Base-by-base conservation (phyloP, 2,329 filamentous ascomycete species). In the Trichoderma semiorbis region DNA sequence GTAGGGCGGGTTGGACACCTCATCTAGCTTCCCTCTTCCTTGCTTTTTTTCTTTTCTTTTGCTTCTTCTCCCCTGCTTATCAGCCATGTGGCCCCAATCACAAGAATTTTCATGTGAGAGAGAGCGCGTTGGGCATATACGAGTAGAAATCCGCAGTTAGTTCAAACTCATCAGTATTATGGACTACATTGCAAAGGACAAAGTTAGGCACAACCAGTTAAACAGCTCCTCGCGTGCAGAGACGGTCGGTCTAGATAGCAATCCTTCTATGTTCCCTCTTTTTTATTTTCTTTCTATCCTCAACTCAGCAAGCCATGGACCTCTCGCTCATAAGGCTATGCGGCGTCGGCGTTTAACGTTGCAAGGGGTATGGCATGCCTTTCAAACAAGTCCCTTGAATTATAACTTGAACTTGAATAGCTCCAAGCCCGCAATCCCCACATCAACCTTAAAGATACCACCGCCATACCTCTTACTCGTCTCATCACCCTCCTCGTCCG, bases 381-480 rank as follows among this genome's bases (percentile, higher is more conserved):
- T 53, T 53, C 5, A 5, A 5, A 24, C 21, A 21, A 24, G 21
- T 24, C 47, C 47, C 47, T 53, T 53, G 24, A 8, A 5, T 70
- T 61, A 72, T 72, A 90, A 81, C 81, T 86, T 90, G 80, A 92
- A 93, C 79, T 89, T 86, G 81, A 90, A 88, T 74, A 89, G 85
- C 67, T 85, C 84, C 78, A 90, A 76, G 0, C 94, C 93, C 76
- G 81, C 84, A 3, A 92, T 88, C 3, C 92, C 93, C 73, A 97
- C 93, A 78, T 96, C 88, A 63, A 95, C 87, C 79, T 86, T 89
- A 82, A 94, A 97, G 73, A 96, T 78, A 30, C 87, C 90, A 3
- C 95, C 94, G 39, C 90, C 89, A 73, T 89, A 87, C 80, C 86
- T 85, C 76, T 86, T 86, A 76, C 90, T 91, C 78, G 87, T 84